Conservation (phyloP, 1,284 basidiomycete genomes). For the Cyathus pygmaeus region DNA sequence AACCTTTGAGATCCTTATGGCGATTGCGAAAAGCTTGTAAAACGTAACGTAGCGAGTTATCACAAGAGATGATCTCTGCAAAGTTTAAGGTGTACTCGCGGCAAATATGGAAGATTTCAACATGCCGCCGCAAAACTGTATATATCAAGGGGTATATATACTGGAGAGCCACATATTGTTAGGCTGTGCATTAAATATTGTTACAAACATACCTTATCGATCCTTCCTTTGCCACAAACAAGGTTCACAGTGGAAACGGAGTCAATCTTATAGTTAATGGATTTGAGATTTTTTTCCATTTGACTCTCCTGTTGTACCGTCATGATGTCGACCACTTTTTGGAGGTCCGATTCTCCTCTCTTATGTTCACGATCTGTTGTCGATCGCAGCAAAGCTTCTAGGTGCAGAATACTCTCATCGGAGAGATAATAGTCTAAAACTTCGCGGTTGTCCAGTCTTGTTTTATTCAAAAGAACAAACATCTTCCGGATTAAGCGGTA, state of each 20-base stretch:
- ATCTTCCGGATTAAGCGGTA: conserved; percentile 23
- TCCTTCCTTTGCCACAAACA: conserved; percentile 7
- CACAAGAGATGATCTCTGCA: background rate
- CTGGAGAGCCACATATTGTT: background rate
- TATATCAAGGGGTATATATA: background rate
- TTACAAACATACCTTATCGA: conserved; percentile 5
- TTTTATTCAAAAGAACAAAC: conserved; percentile 1
- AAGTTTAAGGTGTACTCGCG: background rate
- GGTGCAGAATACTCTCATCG: no score
- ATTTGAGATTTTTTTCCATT: conserved; percentile 3
- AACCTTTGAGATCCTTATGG: conserved; percentile 4
- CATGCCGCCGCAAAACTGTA: background rate
- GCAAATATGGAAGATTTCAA: background rate
- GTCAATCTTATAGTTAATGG: conserved; percentile 8
- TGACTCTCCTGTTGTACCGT: conserved; percentile 1
- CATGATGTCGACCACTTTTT: conserved; percentile 1
- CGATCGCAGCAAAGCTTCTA: conserved; percentile 11
- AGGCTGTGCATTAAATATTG: no score
- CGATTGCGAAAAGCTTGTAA: conserved; percentile 1
- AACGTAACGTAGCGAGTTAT: background rate
- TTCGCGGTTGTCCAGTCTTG: no score
- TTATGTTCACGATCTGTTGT: conserved; percentile 6
- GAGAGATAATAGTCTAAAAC: no score
- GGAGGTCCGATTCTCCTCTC: conserved; percentile 1
- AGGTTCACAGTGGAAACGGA: conserved; percentile 6